Evolutionary conservation across 2,329 filamentous ascomycete genomes (phyloP).

Genomic region (Aspergillus latus): DNA sequence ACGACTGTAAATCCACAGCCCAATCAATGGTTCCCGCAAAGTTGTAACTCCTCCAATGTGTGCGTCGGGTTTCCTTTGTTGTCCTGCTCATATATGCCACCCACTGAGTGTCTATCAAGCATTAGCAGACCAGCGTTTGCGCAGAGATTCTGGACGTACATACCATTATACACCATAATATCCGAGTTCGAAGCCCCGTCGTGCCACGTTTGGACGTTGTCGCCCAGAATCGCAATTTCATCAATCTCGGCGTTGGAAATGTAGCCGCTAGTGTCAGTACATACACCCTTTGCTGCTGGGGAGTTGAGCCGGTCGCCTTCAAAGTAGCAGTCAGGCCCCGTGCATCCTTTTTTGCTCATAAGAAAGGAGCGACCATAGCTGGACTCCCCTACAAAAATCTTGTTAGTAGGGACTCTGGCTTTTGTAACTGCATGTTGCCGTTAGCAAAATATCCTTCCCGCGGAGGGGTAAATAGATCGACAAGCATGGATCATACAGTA

Average conservation of each 20-base stretch:
- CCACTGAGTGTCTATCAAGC: neutral
- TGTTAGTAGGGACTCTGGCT: slow-evolving; percentile 36
- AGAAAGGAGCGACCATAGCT: slow-evolving; percentile 40
- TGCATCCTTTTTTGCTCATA: slow-evolving; percentile 25
- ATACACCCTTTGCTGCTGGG: neutral
- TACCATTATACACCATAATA: slow-evolving; percentile 1
- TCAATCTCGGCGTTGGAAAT: neutral
- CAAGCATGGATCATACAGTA: neutral
- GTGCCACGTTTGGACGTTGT: neutral
- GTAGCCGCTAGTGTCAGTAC: neutral
- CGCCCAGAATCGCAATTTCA: neutral
- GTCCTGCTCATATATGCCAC: neutral
- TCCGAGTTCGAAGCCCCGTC: neutral
- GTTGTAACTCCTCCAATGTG: neutral
- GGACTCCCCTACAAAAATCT: slow-evolving; percentile 34
- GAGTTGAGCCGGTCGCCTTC: neutral
- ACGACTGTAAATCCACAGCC: neutral
- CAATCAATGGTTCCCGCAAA: neutral
- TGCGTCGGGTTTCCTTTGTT: neutral
- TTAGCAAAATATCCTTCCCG: neutral
- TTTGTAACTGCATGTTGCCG: slow-evolving; percentile 29
- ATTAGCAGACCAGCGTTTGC: neutral
- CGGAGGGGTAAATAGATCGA: neutral
- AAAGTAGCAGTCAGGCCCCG: neutral
- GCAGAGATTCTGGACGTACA: neutral